Evolutionary conservation across 305 asterid species (phyloP), one percentile per base, ranked within the genome.

Genomic region (Lippia alba): DNA sequence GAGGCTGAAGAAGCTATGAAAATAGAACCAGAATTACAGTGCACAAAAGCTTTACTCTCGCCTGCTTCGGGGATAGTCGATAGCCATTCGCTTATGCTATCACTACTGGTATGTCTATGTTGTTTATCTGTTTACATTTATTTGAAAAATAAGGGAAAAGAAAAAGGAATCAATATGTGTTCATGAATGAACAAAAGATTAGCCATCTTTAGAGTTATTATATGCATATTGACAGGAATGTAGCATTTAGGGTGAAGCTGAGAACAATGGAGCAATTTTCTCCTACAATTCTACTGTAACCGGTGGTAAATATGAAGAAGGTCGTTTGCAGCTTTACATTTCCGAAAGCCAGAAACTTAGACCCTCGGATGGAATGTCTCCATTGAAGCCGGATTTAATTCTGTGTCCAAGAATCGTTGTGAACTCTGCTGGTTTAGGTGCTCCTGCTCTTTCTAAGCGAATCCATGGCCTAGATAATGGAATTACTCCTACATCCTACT

Each of bases 171-270:
- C 58, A 24, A 64, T 16, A 24, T 24, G 48, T 48, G 7, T 32
- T 19, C 10, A 2, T 66, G 53, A 8, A 24, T 24, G 30, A 24
- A 24, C 30, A 44, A 18, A 34, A 41, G 24, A 41, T 77, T 72
- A 76, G 51, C 76, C 62, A 0, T 68, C 65, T 77, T 74, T 77
- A 74, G 91, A 83, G 72, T 69, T 74, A 72, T 69, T 59, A 64
- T 56, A 74, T 75, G 71, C 36, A 70, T 76, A 80, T 76, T 86
- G 88, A 91, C 85, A 76, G 78, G 82, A 71, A 57, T 80, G 57
- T 82, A 82, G 79, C 81, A 70, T 86, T 61, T 82, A 93, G 97
- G 98, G 94, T 40, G 96, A 91, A 80, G 97, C 97, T 78, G 98
- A 93, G 85, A 89, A 78, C 79, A 78, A 79, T 12, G 91, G 98